These are phyloP conservation scores for Carex parvula DNA, from an alignment of 176 grass and related monocot species.

Conservation along the genomic window DNA sequence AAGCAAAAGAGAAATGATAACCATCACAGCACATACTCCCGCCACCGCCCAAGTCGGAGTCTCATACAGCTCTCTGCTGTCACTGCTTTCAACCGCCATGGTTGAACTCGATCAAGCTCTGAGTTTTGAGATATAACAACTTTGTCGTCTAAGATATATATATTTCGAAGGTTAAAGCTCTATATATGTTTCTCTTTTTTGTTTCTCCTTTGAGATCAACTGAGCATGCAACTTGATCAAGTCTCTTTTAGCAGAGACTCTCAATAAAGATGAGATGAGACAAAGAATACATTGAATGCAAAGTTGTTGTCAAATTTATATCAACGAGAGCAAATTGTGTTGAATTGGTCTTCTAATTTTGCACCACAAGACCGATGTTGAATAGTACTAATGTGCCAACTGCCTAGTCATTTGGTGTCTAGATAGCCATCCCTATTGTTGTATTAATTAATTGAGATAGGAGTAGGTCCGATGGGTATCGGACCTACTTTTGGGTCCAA, in stretches of 20 bases:
- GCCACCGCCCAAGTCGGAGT: slow-evolving; percentile 33
- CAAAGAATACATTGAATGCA: neutral
- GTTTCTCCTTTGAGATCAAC: neutral
- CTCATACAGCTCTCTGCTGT: neutral
- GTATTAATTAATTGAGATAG: too few species aligned
- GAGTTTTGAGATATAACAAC: too few species aligned
- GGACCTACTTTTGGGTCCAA: too few species aligned
- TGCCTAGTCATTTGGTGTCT: neutral
- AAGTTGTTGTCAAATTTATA: neutral
- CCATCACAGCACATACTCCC: slow-evolving; percentile 29
- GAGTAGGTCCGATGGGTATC: too few species aligned
- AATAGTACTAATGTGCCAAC: neutral
- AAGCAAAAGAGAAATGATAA: slow-evolving; percentile 21
- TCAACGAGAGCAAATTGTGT: neutral
- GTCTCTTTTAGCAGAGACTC: neutral
- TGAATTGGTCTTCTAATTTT: neutral
- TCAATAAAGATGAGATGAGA: neutral
- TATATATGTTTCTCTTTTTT: neutral
- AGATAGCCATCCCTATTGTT: too few species aligned
- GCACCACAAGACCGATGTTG: neutral
- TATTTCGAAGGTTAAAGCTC: too few species aligned
- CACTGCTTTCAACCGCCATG: slow-evolving; percentile 9
- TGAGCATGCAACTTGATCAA: neutral
- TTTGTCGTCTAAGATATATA: too few species aligned
- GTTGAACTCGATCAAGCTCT: too few species aligned